Evolutionary conservation across 23 red algal species (phyloP), one percentile per base, ranked within the genome.

Genomic region (Chondrus crispus): DNA sequence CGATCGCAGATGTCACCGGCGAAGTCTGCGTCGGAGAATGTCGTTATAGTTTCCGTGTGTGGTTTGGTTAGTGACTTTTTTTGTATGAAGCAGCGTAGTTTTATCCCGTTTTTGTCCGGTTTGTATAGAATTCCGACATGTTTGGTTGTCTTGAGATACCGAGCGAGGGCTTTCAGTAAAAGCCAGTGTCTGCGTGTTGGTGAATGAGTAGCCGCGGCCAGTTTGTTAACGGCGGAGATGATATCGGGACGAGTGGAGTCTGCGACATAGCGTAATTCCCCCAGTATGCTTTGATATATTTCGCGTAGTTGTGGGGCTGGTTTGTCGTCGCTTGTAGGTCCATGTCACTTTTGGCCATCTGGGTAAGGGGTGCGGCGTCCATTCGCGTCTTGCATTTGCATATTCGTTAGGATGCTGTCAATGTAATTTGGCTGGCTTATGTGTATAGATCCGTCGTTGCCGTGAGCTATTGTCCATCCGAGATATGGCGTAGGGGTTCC

Each of bases 21-120:
- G 70, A 36, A 76, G 38, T 76, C 70, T 24, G 70, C 70, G 70
- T 76, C 70, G 12, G 70, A 9, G 70, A 76, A 76, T 39, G 41
- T 76, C 10, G 33, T 76, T 26, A 76, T n/a, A n/a, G n/a, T n/a
- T n/a, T n/a, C n/a, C n/a, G n/a, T n/a, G n/a, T n/a, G n/a, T n/a
- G n/a, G n/a, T n/a, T n/a, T n/a, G n/a, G n/a, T n/a, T n/a, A n/a
- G n/a, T n/a, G n/a, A n/a, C n/a, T n/a, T n/a, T n/a, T n/a, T n/a
- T n/a, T n/a, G n/a, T n/a, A n/a, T n/a, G n/a, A n/a, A n/a, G n/a
- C n/a, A n/a, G n/a, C n/a, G n/a, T n/a, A n/a, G n/a, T n/a, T n/a
- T n/a, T n/a, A n/a, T n/a, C n/a, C n/a, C n/a, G n/a, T n/a, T 55
- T 14, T 55, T 55, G 20, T 12, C 20, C 20, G 50, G 50, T 14